Conservation (phyloP, 2,329 filamentous ascomycete species). For the Talaromyces amestolkiae region DNA sequence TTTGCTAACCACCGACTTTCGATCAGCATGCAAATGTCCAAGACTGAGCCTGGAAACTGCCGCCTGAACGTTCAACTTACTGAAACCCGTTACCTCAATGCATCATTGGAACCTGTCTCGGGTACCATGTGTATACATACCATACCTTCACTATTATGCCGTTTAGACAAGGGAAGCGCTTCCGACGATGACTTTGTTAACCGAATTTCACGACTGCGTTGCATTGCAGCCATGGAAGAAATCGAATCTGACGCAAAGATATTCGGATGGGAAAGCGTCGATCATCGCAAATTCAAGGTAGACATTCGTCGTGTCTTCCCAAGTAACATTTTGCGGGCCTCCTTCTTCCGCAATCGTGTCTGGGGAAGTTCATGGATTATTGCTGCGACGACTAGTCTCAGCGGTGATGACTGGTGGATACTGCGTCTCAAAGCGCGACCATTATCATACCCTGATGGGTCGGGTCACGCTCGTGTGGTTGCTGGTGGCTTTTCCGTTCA, state of each 20-base stretch:
- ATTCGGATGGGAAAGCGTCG: slow-evolving; percentile 39
- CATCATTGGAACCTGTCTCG: slow-evolving; percentile 73
- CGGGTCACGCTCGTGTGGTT: slow-evolving; percentile 17
- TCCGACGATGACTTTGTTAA: slow-evolving; percentile 39
- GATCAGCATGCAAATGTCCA: slow-evolving; percentile 58
- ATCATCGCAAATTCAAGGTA: slow-evolving; percentile 35
- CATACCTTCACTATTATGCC: slow-evolving; percentile 54
- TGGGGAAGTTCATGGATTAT: slow-evolving; percentile 74
- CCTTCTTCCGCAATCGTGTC: slow-evolving; percentile 68
- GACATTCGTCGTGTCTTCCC: slow-evolving; percentile 61
- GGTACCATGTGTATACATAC: slow-evolving; percentile 73
- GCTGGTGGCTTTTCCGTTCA: slow-evolving; percentile 23
- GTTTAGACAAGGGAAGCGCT: slow-evolving; percentile 66
- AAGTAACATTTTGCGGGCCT: slow-evolving; percentile 60
- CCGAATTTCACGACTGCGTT: slow-evolving; percentile 40
- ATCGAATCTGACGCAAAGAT: slow-evolving; percentile 36
- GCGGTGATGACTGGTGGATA: slow-evolving; percentile 77
- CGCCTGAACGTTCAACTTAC: slow-evolving; percentile 68
- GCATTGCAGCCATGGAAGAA: slow-evolving; percentile 40
- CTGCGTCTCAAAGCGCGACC: slow-evolving; percentile 41
- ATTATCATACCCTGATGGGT: slow-evolving; percentile 19
- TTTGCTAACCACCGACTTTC: slow-evolving; percentile 61
- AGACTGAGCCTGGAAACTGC: slow-evolving; percentile 64
- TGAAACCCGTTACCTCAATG: slow-evolving; percentile 55
- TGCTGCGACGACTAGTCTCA: slow-evolving; percentile 66